Evolutionary conservation across 495 filamentous ascomycete genomes (phyloP), one percentile per base, ranked within the genome.

Genomic region (Stereocaulon alpinum): DNA sequence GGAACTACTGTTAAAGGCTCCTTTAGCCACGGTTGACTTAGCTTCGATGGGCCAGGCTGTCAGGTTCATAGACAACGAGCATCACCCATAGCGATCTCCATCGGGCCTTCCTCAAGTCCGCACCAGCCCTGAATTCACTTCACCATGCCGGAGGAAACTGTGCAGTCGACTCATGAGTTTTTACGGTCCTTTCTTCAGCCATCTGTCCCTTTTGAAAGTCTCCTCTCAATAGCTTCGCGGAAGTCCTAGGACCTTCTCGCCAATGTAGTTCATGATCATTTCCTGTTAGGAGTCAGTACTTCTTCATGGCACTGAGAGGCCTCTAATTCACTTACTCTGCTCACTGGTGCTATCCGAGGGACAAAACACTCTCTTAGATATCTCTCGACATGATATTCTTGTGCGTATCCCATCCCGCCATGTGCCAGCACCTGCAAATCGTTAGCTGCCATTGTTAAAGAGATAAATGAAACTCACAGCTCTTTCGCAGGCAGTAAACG

Each of bases 221-320:
- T 37, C 34, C 11, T 7, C n/a, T 57, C 47, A 78, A 64, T 80
- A 82, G 58, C 76, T 78, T 59, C 73, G 64, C 1, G 83, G 82
- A 40, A 84, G 68, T 11, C 70, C 70, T 34, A 90, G 70, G 0
- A 83, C 85, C 70, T 83, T 87, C 70, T 92, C 86, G 24, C 79
- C 80, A n/a, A 91, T 78, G 64, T 82, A 89, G 60, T 88, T 89
- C 74, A 88, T 69, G 54, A 91, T 86, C 87, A 89, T 90, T 72
- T 90, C 87, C 61, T 61, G 48, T n/a, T 41, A 29, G 30, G 1
- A n/a, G 18, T 62, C 42, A 59, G 54, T 44, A 55, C 41, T 47
- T 42, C 22, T 18, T 12, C 18, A 12, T 37, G 18, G 14, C 14
- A 24, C 18, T 61, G 47, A 6, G 22, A 34, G 7, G 1, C 11